phyloP scores from a whole-genome alignment of 2,329 filamentous ascomycete genomes.

The Blumeria graminis region DNA sequence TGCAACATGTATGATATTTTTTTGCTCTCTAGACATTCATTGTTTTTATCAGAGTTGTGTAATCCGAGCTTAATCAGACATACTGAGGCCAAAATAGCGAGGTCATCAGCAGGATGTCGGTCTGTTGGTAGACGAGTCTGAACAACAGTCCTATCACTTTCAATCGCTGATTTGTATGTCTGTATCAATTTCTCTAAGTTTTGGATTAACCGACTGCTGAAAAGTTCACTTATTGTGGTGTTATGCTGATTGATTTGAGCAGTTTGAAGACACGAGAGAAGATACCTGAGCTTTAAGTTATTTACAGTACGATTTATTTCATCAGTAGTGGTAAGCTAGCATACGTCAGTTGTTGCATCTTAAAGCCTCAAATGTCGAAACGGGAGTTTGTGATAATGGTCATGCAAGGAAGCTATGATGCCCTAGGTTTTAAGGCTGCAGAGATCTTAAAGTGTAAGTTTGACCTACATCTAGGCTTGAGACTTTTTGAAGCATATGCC shows the following conservation, averaged over 20 bases:
- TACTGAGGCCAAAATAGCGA: conserved; percentile 13
- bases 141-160: conserved; percentile 9
- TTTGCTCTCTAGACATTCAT: conserved; percentile 4
- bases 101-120: conserved; percentile 15
- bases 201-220: conserved; percentile 9
- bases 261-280: conserved; percentile 10
- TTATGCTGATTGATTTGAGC: conserved; percentile 7
- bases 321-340: conserved; percentile 8
- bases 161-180: conserved; percentile 9
- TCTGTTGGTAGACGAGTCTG: conserved; percentile 14
- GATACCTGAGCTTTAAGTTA: conserved; percentile 11
- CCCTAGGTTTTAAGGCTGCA: no score
- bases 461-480: no score
- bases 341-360: background rate
- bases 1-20: conserved; percentile 11
- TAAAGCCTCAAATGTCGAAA: no score
- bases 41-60: background rate
- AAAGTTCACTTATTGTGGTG: conserved; percentile 2
- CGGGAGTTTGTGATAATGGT: no score
- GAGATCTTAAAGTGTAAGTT: no score
- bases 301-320: conserved; percentile 11
- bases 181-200: conserved; percentile 6
- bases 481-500: no score
- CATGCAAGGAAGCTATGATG: no score
- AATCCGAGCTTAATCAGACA: conserved; percentile 13